Evolutionary conservation across 1,139 yeast species (phyloP), one percentile per base, ranked within the genome.

Genomic region (Debaryomyces nepalensis): DNA sequence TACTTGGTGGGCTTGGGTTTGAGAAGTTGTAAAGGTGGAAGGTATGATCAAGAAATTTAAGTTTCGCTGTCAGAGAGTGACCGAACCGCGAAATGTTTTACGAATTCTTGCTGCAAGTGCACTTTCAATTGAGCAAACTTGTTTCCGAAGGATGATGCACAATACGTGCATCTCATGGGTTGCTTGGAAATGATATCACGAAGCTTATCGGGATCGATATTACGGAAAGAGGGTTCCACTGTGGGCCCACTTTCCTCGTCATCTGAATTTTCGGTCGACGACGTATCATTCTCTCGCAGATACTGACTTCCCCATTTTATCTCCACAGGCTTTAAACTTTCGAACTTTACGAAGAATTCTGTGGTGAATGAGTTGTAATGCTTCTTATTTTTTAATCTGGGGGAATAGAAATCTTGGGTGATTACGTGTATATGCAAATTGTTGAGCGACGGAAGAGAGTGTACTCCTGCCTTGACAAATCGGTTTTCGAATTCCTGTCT

Each of bases 291-390:
- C 11, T 14, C 15, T 18, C 27, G 9, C 24, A 14, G 9, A 11
- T 10, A 10, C 23, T n/a, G 11, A 24, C 5, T 20, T 14, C 29
- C 19, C 12, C 9, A 3, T 10, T 23, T 26, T 35, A 4, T 11
- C 15, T n/a, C 9, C 8, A 5, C 19, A 9, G 58, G 56, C 26
- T 52, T 49, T 22, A 57, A 45, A 33, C 45, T 43, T 5, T 69
- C 72, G 59, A 83, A 79, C 0, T 66, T 64, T 0, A 86, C 81
- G 48, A 87, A 87, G 58, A 87, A 87, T 1, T 54, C 53, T 0
- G 90, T 79, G 19, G 73, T 79, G 61, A 87, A 87, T 4, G 91
- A 82, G 55, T 83, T 82, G 61, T 81, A 87, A 59, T 87, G 96
- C 45, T 73, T 75, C 47, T 76, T 80, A 52, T 81, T 70, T 57